Conservation (phyloP, 148 eudicot species). For the Amaranthus cruentus region DNA sequence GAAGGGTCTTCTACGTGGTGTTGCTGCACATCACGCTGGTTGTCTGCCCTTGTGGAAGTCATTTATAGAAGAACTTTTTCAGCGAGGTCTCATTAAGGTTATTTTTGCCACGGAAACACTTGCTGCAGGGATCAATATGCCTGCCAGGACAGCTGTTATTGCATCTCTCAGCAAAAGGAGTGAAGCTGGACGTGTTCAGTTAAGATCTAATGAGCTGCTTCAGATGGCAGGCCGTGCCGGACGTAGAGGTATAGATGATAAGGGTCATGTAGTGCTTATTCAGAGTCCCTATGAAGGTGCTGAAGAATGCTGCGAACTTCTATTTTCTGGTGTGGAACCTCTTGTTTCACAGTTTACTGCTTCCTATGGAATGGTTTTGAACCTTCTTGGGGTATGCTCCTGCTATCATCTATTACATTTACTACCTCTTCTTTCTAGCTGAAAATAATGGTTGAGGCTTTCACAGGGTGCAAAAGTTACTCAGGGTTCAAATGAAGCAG, state of each 20-base stretch:
- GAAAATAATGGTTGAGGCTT: constrained; percentile 18
- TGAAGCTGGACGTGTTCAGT: constrained; percentile 75
- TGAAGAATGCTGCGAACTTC: constrained; percentile 87
- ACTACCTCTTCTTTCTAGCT: constrained; percentile 10
- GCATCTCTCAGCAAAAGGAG: constrained; percentile 90
- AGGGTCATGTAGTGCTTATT: constrained; percentile 90
- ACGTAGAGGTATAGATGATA: constrained; percentile 94
- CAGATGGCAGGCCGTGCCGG: constrained; percentile 99
- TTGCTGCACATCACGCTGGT: constrained; percentile 99
- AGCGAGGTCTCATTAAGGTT: constrained; percentile 85
- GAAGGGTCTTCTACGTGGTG: constrained; percentile 78
- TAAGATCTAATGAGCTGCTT: constrained; percentile 79
- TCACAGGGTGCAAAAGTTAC: constrained; percentile 84
- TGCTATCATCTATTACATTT: constrained; percentile 9
- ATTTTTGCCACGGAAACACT: constrained; percentile 99
- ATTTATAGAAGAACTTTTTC: constrained; percentile 89
- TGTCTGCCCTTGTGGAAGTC: constrained; percentile 98
- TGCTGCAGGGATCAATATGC: constrained; percentile 99
- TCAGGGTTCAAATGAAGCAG: constrained; percentile 48
- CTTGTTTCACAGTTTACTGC: constrained; percentile 97
- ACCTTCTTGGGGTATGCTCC: constrained; percentile 80
- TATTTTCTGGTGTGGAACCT: constrained; percentile 87
- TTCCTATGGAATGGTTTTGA: constrained; percentile 98
- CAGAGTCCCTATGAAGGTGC: constrained; percentile 92
- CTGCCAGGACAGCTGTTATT: constrained; percentile 94